Conservation (phyloP, 2,329 filamentous ascomycete genomes). For the Trichophyton equinum region DNA sequence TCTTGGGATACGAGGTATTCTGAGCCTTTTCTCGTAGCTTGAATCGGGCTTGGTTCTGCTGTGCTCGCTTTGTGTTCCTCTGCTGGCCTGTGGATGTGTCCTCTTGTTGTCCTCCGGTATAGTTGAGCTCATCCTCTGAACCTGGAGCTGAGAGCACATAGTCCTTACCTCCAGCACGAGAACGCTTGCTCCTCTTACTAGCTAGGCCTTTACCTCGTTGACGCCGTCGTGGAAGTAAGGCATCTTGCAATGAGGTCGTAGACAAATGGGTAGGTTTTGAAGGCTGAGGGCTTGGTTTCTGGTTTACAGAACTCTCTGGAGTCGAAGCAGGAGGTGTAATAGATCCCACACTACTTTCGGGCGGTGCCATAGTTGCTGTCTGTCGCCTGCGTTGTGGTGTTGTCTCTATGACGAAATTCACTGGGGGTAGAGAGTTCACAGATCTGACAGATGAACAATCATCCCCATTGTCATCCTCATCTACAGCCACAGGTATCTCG, state of each 20-base stretch:
- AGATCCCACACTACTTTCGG: not conserved
- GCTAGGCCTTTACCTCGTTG: not conserved
- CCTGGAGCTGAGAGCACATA: not conserved
- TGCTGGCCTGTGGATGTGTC: not conserved
- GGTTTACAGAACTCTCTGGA: not conserved
- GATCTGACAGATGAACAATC: not conserved
- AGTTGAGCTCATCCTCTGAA: constrained; percentile 3
- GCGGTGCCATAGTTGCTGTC: not conserved
- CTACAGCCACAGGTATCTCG: not conserved
- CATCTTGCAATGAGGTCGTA: not conserved
- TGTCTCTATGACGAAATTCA: not conserved
- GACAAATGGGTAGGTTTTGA: not conserved
- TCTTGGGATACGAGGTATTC: not conserved
- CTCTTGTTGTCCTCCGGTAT: not conserved
- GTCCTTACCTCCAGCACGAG: not conserved
- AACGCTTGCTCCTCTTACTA: not conserved
- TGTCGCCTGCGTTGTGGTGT: not conserved
- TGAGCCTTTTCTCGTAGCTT: constrained; percentile 14
- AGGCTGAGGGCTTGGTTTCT: not conserved
- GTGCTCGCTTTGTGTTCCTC: not conserved
- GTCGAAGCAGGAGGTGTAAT: constrained; percentile 2
- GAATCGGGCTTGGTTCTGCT: constrained; percentile 9
- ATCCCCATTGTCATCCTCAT: not conserved
- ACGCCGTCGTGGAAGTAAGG: not conserved
- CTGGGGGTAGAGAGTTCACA: not conserved